Evolutionary conservation across 208 protist species (phyloP).

Genomic region (Lotmaria passim): DNA sequence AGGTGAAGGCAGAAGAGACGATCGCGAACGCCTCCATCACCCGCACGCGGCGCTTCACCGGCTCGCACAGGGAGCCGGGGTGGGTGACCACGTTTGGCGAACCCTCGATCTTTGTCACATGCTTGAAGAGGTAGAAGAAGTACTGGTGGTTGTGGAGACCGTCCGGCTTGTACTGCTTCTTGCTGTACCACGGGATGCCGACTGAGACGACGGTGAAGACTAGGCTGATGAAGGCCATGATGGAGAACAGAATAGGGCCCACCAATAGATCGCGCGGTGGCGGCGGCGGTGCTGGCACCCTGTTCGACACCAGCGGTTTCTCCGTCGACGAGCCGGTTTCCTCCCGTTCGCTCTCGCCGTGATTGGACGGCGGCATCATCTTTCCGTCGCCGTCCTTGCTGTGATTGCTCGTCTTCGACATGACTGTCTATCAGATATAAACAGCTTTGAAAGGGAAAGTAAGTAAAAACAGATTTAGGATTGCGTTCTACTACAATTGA

Average conservation of each 20-base stretch:
- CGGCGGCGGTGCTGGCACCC: slow-evolving; percentile 41
- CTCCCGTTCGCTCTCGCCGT: slow-evolving; percentile 14
- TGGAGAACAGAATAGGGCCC: slow-evolving; percentile 40
- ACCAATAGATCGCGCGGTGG: slow-evolving; percentile 59
- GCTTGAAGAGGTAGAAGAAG: slow-evolving; percentile 66
- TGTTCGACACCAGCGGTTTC: slow-evolving; percentile 16
- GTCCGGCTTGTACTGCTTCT: slow-evolving; percentile 59
- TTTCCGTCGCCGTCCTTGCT: slow-evolving; percentile 24
- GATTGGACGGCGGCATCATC: slow-evolving; percentile 19
- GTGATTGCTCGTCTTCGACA: slow-evolving; percentile 26
- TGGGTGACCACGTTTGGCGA: slow-evolving; percentile 28
- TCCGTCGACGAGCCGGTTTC: slow-evolving; percentile 30
- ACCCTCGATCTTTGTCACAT: slow-evolving; percentile 35
- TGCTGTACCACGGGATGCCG: slow-evolving; percentile 67
- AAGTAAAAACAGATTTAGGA: no score
- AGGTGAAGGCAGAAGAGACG: slow-evolving; percentile 32
- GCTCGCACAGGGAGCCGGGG: slow-evolving; percentile 40
- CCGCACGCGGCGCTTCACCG: slow-evolving; percentile 43
- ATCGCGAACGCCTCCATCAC: slow-evolving; percentile 65
- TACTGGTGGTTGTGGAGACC: slow-evolving; percentile 33
- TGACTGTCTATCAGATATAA: neutral
- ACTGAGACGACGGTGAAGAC: slow-evolving; percentile 63
- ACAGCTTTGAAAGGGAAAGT: neutral
- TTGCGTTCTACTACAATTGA: no score
- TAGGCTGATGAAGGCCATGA: slow-evolving; percentile 42